Base-by-base conservation (phyloP, 2,329 filamentous ascomycete genomes). In the Seiridium cupressi region DNA sequence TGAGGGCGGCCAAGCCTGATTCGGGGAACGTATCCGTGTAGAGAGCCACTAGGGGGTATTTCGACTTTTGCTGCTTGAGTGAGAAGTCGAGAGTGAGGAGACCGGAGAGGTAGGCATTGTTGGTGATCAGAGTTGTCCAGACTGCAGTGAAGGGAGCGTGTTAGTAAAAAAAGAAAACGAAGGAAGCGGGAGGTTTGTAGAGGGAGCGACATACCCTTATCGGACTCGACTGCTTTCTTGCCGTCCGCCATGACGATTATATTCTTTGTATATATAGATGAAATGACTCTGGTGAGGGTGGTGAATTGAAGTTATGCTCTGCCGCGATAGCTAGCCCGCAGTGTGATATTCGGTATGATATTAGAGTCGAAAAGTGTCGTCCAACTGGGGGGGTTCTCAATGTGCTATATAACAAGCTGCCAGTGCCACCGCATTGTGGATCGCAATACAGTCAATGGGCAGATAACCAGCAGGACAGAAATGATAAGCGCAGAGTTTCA, bases 41-140 rank as follows among this genome's bases (percentile, higher is more conserved):
- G 48, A 97, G 84, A 3, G 88, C 92, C 47, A 96, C 79, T 60
- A 96, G 86, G 3, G 92, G 92, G 73, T 95, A 96, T 57, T 83
- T 83, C 11, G 89, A 88, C 26, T 78, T 74, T 60, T 81, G 77
- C 65, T 82, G 81, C 69, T 87, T 87, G 66, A 96, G 86, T 49
- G 90, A 91, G 76, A 90, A 85, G 71, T 93, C 84, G 63, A 97
- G 89, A 1, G 91, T 92, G 58, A 96, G 81, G 55, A 96, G 88
- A 51, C 93, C 93, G 5, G 90, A 84, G 62, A 96, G 87, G 75
- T 96, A 96, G 68, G 83, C 82, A 54, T 86, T 87, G 77, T 95
- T 96, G 61, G 92, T 96, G 72, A 97, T 93, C 66, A 96, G 83
- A 9, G 89, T 91, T 35, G 91, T 92, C 92, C 92, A 97, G 72